Evolutionary conservation across 2,329 filamentous ascomycete species (phyloP).

Genomic region (Aspergillus sclerotialis): DNA sequence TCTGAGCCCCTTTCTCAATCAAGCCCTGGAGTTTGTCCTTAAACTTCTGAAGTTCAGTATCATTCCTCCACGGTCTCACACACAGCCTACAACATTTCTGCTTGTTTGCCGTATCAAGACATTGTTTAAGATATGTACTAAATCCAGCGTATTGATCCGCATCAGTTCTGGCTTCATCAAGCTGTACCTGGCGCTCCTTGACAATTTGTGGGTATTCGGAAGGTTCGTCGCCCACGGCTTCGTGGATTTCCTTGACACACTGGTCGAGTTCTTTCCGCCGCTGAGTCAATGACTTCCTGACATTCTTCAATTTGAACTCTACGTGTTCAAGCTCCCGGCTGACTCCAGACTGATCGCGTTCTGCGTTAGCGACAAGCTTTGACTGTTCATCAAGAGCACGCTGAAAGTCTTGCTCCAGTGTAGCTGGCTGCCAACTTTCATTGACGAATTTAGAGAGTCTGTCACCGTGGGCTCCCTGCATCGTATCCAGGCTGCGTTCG

Average conservation of each 20-base stretch:
- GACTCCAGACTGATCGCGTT: constrained; percentile 62
- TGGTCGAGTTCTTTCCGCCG: constrained; percentile 56
- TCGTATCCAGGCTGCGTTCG: constrained; percentile 67
- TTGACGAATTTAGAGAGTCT: constrained; percentile 62
- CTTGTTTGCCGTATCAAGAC: constrained; percentile 57
- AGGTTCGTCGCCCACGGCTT: constrained; percentile 48
- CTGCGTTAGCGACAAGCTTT: constrained; percentile 55
- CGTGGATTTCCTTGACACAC: constrained; percentile 56
- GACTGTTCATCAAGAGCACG: constrained; percentile 52
- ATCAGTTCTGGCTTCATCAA: constrained; percentile 53
- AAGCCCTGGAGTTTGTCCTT: constrained; percentile 58
- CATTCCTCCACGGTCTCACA: constrained; percentile 57
- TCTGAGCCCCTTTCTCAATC: constrained; percentile 45
- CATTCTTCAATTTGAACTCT: constrained; percentile 63
- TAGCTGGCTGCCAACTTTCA: constrained; percentile 59
- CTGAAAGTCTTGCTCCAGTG: constrained; percentile 66
- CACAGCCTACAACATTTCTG: constrained; percentile 74
- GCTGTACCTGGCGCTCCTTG: constrained; percentile 44
- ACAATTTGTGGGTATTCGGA: constrained; percentile 47
- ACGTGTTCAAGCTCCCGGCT: constrained; percentile 69
- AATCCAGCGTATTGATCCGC: constrained; percentile 61
- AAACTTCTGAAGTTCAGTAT: constrained; percentile 56
- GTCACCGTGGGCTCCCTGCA: constrained; percentile 65
- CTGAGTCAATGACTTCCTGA: constrained; percentile 57
- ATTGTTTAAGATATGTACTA: constrained; percentile 64